Conservation (phyloP, 257 asterid species). For the Pogostemon cablin region DNA sequence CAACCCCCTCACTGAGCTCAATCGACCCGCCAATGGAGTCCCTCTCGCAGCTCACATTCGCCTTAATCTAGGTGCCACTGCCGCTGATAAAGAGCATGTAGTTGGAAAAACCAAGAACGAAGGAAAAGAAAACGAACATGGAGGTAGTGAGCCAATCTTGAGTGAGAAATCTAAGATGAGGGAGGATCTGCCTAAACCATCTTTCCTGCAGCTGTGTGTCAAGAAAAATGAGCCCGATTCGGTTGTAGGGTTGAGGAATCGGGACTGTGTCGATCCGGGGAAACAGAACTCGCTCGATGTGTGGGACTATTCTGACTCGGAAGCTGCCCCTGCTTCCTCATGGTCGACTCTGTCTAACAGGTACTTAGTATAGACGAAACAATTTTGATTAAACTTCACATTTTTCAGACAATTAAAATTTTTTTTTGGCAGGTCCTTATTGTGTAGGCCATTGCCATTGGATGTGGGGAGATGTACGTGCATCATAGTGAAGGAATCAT, state of each 20-base stretch:
- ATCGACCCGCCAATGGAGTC: slow-evolving; percentile 35
- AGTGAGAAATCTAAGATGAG: slow-evolving; percentile 30
- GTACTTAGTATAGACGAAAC: slow-evolving; percentile 26
- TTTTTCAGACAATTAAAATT: neutral
- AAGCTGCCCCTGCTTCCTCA: slow-evolving; percentile 89
- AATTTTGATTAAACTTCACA: neutral
- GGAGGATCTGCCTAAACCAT: slow-evolving; percentile 43
- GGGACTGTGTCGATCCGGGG: slow-evolving; percentile 49
- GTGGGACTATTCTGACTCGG: slow-evolving; percentile 92
- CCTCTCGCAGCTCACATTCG: slow-evolving; percentile 39
- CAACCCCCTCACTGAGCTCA: slow-evolving; percentile 64
- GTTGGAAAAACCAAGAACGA: neutral
- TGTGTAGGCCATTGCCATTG: slow-evolving; percentile 86
- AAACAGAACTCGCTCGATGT: slow-evolving; percentile 52
- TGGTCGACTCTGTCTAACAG: slow-evolving; percentile 93
- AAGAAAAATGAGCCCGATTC: slow-evolving; percentile 67
- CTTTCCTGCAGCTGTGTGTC: slow-evolving; percentile 75
- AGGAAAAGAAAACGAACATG: slow-evolving; percentile 34
- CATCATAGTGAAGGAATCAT: slow-evolving; percentile 79
- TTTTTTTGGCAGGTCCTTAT: slow-evolving; percentile 55
- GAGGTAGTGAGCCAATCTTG: slow-evolving; percentile 22
- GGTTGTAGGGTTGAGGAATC: slow-evolving; percentile 43
- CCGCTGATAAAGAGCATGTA: slow-evolving; percentile 52
- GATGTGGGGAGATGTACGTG: slow-evolving; percentile 91
- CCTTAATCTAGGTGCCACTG: slow-evolving; percentile 25